phyloP scores from a whole-genome alignment of 2,329 filamentous ascomycete species.

The Sporothrix protearum region DNA sequence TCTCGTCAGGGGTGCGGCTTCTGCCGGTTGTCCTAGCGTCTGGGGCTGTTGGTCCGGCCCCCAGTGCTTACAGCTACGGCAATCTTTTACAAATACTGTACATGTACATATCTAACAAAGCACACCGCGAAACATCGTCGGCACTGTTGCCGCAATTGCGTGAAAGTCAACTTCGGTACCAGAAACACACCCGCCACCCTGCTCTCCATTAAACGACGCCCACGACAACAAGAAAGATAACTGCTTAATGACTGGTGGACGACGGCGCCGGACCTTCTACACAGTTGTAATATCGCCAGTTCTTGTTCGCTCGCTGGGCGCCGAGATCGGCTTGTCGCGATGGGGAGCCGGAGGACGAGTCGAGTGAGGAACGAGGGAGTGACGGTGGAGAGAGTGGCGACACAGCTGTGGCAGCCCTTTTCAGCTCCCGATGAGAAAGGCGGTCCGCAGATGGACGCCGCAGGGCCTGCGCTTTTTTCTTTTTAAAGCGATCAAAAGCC shows the following conservation, averaged over 20 bases:
- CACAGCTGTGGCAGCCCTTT: background rate
- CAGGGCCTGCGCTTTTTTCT: background rate
- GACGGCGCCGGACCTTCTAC: background rate
- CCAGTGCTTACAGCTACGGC: background rate
- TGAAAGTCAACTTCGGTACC: too few species aligned
- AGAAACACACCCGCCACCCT: background rate
- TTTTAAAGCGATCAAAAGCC: background rate
- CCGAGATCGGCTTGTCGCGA: constrained; percentile 45
- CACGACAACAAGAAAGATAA: background rate
- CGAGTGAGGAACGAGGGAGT: background rate
- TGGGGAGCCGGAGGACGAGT: constrained; percentile 52
- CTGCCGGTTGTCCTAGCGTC: background rate
- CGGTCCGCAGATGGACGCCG: background rate
- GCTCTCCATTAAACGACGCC: background rate
- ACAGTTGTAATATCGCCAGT: background rate
- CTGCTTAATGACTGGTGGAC: background rate
- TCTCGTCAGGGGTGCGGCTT: background rate
- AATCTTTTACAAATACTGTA: too few species aligned
- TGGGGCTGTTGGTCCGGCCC: background rate
- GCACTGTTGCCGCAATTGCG: background rate
- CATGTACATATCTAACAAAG: too few species aligned
- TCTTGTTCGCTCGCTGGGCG: background rate
- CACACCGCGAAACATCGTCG: background rate
- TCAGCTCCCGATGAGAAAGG: background rate
- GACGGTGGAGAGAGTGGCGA: background rate